Evolutionary conservation across 2,329 filamentous ascomycete species (phyloP), one percentile per base, ranked within the genome.

Genomic region (Penicillium corylophilum): DNA sequence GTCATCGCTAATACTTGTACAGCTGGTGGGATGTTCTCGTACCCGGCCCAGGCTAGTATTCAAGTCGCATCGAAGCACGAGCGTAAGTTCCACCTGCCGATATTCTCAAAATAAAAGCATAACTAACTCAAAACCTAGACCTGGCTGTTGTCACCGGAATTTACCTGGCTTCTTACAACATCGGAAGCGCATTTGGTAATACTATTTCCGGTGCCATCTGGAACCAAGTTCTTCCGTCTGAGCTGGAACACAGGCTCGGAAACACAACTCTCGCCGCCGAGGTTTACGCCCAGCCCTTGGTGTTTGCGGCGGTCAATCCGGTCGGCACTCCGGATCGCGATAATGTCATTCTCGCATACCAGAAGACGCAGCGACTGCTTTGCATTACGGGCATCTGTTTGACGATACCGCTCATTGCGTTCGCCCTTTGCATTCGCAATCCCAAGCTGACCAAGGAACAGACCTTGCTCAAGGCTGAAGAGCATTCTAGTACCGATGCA

Each of bases 111-210:
- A n/a, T 23, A 3, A 35, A 24, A 6, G 15, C 5, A 31, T 22
- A 2, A 16, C 16, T 44, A 15, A 44, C 9, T 15, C 24, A 13
- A 9, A 5, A 20, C 9, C 4, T 5, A 50, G 47, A 51, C 26
- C 48, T 87, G 28, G 84, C 85, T 39, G 80, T 86, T 55, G 79
- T 87, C 56, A 87, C 83, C 0, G 83, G 80, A 36, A 67, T 87
- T 16, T 87, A 81, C 64, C 77, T 87, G 2, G 80, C 83, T 15
- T 78, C 73, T n/a, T 86, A 86, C 71, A 83, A 82, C 64, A 76
- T 86, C 35, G 84, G 84, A 26, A 82, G 77, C 5, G 83, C 83
- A 1, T 66, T 86, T 1, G 83, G 84, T 20, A 80, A 81, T 63
- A 76, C 81, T 15, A 77, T 86, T 23, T 83, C 83, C 0, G 83